Percentiles rank a stretch among this genome's conserved stretches.
phyloP scores from a whole-genome alignment of 495 filamentous ascomycete species.

The Annulohypoxylon nitens region DNA sequence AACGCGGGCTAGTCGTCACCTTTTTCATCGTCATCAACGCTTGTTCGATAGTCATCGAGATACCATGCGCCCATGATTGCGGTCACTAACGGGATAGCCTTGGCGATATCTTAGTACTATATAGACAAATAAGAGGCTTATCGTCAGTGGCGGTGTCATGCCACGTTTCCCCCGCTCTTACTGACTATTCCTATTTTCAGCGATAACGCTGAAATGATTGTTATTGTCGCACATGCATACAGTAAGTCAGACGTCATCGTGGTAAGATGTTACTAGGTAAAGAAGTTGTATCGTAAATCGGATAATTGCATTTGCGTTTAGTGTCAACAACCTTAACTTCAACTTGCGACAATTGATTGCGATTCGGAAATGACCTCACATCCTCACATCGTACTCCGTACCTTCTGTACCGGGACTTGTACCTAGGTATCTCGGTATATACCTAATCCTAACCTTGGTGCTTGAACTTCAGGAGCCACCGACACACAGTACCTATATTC shows the following conservation, averaged over 20 bases:
- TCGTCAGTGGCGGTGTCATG: constrained; percentile 26
- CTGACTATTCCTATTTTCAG: neutral
- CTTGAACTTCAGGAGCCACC: constrained; percentile 3
- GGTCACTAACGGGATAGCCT: neutral
- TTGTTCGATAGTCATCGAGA: constrained; percentile 24
- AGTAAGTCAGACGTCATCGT: constrained; percentile 31
- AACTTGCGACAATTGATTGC: neutral
- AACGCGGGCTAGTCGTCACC: constrained; percentile 24
- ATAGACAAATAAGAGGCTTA: constrained; percentile 22
- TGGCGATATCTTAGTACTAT: constrained; percentile 1
- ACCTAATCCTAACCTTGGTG: neutral
- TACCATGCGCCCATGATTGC: constrained; percentile 15
- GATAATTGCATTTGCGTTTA: constrained; percentile 12
- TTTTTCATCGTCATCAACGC: constrained; percentile 29
- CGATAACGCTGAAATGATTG: neutral
- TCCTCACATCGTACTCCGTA: neutral
- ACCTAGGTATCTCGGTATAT: constrained; percentile 9
- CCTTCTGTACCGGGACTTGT: neutral
- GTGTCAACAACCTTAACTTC: neutral
- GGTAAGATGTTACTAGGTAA: neutral
- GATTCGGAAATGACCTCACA: constrained; percentile 16
- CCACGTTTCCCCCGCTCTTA: constrained; percentile 20
- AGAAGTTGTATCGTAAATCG: neutral
- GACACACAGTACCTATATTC: constrained; percentile 21
- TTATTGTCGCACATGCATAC: neutral